These are phyloP conservation scores for Sclerotinia minor DNA, from an alignment of 2,329 filamentous ascomycete genomes.

Conservation along the genomic window DNA sequence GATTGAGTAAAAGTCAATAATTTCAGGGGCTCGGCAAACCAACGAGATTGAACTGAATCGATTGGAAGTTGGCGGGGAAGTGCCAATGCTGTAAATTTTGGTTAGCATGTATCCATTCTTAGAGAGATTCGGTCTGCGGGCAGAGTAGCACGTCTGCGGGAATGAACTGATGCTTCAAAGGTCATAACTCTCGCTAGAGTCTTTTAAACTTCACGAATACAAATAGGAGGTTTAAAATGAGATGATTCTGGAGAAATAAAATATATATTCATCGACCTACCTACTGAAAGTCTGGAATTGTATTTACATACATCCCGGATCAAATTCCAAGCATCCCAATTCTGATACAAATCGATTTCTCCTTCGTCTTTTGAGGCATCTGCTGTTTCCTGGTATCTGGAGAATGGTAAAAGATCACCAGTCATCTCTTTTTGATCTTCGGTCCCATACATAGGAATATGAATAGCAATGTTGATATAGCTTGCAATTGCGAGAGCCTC, in stretches of 20 bases:
- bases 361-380: constrained; percentile 44
- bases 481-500: constrained; percentile 74
- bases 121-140: not conserved
- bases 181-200: constrained; percentile 31
- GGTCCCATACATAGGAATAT: constrained; percentile 80
- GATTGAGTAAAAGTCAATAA: constrained; percentile 56
- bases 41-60: constrained; percentile 61
- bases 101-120: constrained; percentile 28
- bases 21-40: constrained; percentile 69
- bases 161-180: constrained; percentile 34
- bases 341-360: constrained; percentile 69
- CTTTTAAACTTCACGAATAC: constrained; percentile 27
- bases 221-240: not conserved
- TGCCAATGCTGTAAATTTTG: constrained; percentile 46
- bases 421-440: constrained; percentile 50
- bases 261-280: constrained; percentile 56
- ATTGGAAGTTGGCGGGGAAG: constrained; percentile 61
- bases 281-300: constrained; percentile 74
- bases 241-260: constrained; percentile 20
- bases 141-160: constrained; percentile 38
- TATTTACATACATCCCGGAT: constrained; percentile 87
- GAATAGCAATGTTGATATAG: constrained; percentile 77
- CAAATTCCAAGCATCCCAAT: constrained; percentile 93
- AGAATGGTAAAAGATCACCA: constrained; percentile 39
- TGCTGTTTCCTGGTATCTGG: constrained; percentile 40